These are phyloP conservation scores for Baorangia bicolor DNA, from an alignment of 768 basidiomycete species.

Conservation along the genomic window DNA sequence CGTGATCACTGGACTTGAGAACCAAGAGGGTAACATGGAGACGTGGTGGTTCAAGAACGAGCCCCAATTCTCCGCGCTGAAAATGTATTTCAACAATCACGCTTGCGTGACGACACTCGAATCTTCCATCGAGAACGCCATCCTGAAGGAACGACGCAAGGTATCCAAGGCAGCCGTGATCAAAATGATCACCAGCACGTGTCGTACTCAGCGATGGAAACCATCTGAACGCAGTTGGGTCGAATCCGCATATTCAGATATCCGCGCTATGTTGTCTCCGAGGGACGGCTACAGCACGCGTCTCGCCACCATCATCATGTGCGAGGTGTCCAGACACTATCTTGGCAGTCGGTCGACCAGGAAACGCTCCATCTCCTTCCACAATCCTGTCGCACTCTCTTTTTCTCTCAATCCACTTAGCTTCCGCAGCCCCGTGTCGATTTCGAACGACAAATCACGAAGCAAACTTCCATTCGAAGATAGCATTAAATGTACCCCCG, in stretches of 20 bases:
- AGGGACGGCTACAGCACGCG: constrained; percentile 1
- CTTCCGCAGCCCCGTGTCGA: constrained; percentile 24
- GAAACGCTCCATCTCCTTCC: constrained; percentile 26
- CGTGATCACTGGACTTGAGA: constrained; percentile 43
- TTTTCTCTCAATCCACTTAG: constrained; percentile 9
- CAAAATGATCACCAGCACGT: constrained; percentile 20
- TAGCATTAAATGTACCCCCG: constrained; percentile 2
- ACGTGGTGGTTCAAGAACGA: constrained; percentile 32
- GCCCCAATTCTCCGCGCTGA: constrained; percentile 18
- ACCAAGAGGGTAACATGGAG: constrained; percentile 35
- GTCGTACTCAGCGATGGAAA: constrained; percentile 27
- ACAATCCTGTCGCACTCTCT: constrained; percentile 20
- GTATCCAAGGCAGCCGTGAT: constrained; percentile 24
- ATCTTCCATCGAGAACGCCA: constrained; percentile 6
- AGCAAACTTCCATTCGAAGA: constrained; percentile 24
- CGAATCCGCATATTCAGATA: constrained; percentile 26
- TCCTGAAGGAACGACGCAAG: constrained; percentile 18
- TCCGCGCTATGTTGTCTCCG: constrained; percentile 25
- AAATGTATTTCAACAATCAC: constrained; percentile 30
- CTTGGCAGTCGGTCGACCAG: neutral
- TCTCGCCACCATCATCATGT: constrained; percentile 24
- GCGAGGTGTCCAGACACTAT: constrained; percentile 14
- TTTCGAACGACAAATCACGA: constrained; percentile 14
- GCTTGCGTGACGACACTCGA: constrained; percentile 36
- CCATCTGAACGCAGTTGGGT: constrained; percentile 27